Evolutionary conservation across 768 basidiomycete genomes (phyloP).

Genomic region (Tylopilus plumbeoviolaceoides): DNA sequence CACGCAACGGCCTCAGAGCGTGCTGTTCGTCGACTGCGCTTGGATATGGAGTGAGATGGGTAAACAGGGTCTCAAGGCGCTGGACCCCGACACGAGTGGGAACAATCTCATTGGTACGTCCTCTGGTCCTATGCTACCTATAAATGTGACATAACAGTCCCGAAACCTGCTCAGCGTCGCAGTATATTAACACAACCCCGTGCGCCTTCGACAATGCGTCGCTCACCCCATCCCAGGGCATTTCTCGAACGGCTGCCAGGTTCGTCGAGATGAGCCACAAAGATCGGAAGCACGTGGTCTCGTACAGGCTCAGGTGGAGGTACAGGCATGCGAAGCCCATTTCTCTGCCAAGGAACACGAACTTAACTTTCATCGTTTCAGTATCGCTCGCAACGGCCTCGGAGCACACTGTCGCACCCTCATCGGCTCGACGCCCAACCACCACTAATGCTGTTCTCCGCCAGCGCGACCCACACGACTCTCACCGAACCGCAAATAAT

Average conservation of each 20-base stretch:
- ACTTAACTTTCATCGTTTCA: constrained; percentile 19
- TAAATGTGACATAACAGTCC: neutral
- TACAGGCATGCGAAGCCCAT: too few relatives aligned
- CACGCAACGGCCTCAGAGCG: constrained; percentile 57
- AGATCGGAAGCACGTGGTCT: constrained; percentile 16
- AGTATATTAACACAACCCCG: constrained; percentile 15
- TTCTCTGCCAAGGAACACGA: constrained; percentile 3
- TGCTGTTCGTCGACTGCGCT: constrained; percentile 68
- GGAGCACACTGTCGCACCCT: constrained; percentile 4
- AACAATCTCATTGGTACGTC: neutral
- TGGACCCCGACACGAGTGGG: neutral
- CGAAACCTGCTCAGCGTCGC: constrained; percentile 10
- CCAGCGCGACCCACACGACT: constrained; percentile 8
- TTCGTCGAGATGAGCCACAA: too few relatives aligned
- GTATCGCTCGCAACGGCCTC: neutral
- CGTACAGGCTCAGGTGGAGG: neutral
- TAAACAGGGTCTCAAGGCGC: constrained; percentile 46
- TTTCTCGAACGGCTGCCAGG: constrained; percentile 45
- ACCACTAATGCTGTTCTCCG: neutral
- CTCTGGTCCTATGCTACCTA: neutral
- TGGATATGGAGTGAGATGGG: constrained; percentile 67
- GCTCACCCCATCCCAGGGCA: constrained; percentile 72
- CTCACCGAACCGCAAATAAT: constrained; percentile 15
- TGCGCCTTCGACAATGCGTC: constrained; percentile 54
- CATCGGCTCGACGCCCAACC: constrained; percentile 1